These are phyloP conservation scores for Brassica carinata DNA, from an alignment of 345 rosid genomes.

Conservation along the genomic window DNA sequence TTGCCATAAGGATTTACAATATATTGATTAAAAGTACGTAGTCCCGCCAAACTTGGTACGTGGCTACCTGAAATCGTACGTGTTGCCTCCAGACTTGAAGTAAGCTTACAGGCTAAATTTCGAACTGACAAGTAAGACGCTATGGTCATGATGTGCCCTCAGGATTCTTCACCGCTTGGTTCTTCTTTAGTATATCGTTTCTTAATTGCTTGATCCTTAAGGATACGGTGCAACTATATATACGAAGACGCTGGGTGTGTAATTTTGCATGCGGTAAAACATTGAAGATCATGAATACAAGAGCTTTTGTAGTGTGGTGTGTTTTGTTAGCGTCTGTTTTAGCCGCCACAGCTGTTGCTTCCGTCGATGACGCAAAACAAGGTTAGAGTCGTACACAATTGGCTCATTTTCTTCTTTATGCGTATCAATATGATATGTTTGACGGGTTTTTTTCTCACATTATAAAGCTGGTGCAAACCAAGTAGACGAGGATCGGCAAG, in stretches of 20 bases:
- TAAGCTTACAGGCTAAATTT: constrained; percentile 7
- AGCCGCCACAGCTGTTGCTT: constrained; percentile 23
- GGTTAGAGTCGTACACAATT: constrained; percentile 21
- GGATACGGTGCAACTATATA: constrained; percentile 17
- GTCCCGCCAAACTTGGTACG: constrained; percentile 30
- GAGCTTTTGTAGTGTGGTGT: constrained; percentile 30
- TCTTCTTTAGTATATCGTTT: background rate
- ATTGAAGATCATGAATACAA: constrained; percentile 28
- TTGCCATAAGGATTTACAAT: background rate
- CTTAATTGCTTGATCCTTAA: background rate
- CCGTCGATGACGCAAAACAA: constrained; percentile 28
- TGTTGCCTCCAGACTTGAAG: constrained; percentile 23
- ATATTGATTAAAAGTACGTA: background rate
- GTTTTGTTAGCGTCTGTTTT: constrained; percentile 29
- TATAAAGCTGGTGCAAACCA: constrained; percentile 16
- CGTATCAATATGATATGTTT: background rate
- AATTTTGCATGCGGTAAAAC: background rate
- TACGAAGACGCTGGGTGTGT: background rate
- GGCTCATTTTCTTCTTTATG: background rate
- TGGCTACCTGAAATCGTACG: constrained; percentile 34
- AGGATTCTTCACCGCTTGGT: constrained; percentile 17
- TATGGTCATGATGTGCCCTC: constrained; percentile 31
- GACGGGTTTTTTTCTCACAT: background rate
- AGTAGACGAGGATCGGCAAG: too few species aligned
- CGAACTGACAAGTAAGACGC: constrained; percentile 30